These are phyloP conservation scores for Stephanodiscus triporus DNA, from an alignment of 108 stramenopile genomes.

Conservation along the genomic window DNA sequence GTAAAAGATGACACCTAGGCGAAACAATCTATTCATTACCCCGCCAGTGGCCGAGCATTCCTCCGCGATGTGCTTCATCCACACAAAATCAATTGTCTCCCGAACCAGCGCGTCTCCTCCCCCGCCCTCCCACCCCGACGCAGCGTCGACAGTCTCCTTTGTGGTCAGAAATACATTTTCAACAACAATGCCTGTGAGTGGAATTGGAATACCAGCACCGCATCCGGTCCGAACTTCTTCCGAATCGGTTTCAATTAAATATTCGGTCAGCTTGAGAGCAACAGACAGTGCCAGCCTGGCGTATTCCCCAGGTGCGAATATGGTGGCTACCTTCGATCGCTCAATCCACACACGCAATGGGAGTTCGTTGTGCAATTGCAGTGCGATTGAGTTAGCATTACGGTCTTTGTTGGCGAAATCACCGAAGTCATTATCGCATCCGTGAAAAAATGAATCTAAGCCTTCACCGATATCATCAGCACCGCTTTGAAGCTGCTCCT, in stretches of 20 bases:
- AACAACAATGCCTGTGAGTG: constrained; percentile 16
- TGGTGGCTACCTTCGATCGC: not conserved
- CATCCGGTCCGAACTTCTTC: not conserved
- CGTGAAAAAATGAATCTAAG: not conserved
- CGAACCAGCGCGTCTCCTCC: not conserved
- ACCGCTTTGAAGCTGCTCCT: not conserved
- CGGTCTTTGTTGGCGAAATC: no score
- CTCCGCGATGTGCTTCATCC: not conserved
- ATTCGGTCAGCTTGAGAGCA: constrained; percentile 34
- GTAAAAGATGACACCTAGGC: constrained; percentile 14
- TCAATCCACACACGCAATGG: constrained; percentile 19
- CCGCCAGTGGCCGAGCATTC: not conserved
- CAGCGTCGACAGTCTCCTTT: not conserved
- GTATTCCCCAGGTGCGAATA: not conserved
- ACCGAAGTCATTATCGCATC: not conserved
- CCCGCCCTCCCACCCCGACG: not conserved
- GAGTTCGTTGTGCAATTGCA: not conserved
- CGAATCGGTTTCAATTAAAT: constrained; percentile 7
- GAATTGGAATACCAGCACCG: constrained; percentile 7
- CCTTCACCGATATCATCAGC: not conserved
- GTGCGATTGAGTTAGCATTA: not conserved
- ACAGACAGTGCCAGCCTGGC: constrained; percentile 14
- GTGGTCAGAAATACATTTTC: constrained; percentile 4
- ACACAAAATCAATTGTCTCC: not conserved
- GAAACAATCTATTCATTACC: constrained; percentile 11